Conservation (phyloP, 179 eudicot genomes). For the Amaranthus tricolor region DNA sequence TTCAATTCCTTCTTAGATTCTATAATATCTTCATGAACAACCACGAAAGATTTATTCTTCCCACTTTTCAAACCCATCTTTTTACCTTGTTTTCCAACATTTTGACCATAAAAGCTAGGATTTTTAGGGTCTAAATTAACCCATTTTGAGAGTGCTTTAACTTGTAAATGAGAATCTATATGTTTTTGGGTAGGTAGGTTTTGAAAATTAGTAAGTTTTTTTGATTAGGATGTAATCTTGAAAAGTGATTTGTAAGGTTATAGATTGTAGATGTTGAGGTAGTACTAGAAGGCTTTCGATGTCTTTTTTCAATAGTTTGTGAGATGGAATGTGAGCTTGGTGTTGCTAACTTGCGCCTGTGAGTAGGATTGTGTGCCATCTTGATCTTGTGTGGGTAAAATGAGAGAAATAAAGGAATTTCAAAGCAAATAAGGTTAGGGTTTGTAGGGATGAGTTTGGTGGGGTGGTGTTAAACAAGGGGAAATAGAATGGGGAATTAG, state of each 20-base stretch:
- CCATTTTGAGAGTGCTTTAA: slow-evolving; percentile 39
- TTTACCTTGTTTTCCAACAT: slow-evolving; percentile 26
- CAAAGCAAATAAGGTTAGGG: slow-evolving; percentile 15
- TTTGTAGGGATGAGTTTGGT: neutral
- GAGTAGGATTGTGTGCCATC: slow-evolving; percentile 39
- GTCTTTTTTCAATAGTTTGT: slow-evolving; percentile 35
- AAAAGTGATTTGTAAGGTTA: slow-evolving; percentile 57
- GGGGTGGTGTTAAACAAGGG: neutral
- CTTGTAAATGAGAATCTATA: slow-evolving; percentile 30
- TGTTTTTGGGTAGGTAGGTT: slow-evolving; percentile 26
- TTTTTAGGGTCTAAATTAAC: slow-evolving; percentile 34
- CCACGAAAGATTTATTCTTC: slow-evolving; percentile 22
- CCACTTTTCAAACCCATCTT: slow-evolving; percentile 33
- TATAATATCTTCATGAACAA: slow-evolving; percentile 13
- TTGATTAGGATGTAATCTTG: slow-evolving; percentile 40
- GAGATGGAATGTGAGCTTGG: slow-evolving; percentile 24
- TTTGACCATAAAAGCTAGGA: slow-evolving; percentile 28
- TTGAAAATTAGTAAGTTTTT: slow-evolving; percentile 24
- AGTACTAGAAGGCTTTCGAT: slow-evolving; percentile 25
- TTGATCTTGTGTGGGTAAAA: slow-evolving; percentile 15
- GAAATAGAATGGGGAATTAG: slow-evolving; percentile 1
- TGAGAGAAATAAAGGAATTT: neutral
- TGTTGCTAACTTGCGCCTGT: slow-evolving; percentile 49
- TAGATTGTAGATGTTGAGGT: slow-evolving; percentile 39
- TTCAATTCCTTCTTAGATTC: slow-evolving; percentile 3